Evolutionary conservation across 1,284 basidiomycete genomes (phyloP).

Genomic region (Pascua sp.): DNA sequence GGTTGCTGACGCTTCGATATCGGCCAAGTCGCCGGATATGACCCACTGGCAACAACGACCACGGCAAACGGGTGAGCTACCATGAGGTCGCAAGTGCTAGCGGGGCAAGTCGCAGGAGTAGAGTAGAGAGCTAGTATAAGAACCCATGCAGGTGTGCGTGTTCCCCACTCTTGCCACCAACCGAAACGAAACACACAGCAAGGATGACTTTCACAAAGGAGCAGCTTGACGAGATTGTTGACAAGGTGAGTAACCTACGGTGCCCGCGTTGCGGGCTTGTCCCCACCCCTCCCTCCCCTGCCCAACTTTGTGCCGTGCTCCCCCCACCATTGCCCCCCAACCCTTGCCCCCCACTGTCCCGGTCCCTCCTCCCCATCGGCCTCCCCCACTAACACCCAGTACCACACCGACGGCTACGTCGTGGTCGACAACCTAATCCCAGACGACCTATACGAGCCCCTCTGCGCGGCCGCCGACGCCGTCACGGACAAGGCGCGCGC

Average conservation of each 20-base stretch:
- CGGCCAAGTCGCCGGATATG: too few relatives aligned
- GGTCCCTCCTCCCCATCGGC: not conserved
- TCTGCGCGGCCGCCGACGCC: constrained; percentile 58
- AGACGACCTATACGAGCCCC: constrained; percentile 48
- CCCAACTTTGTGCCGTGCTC: too few relatives aligned
- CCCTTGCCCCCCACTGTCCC: not conserved
- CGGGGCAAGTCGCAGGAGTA: too few relatives aligned
- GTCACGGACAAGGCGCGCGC: constrained; percentile 59
- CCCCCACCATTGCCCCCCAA: not conserved
- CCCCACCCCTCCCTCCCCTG: too few relatives aligned
- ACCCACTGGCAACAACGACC: too few relatives aligned
- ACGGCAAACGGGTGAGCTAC: too few relatives aligned
- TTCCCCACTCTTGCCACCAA: not conserved
- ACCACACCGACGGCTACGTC: constrained; percentile 68
- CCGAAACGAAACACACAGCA: not conserved
- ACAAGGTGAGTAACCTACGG: constrained; percentile 11
- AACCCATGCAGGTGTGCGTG: not conserved
- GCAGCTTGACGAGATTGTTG: constrained; percentile 21
- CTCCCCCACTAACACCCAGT: constrained; percentile 37
- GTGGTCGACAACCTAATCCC: constrained; percentile 63
- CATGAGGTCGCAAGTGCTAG: too few relatives aligned
- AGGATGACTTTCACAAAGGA: constrained; percentile 19
- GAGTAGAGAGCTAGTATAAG: not conserved
- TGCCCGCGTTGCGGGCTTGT: too few relatives aligned
- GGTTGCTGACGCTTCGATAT: too few relatives aligned